Base-by-base conservation (phyloP, 2,329 filamentous ascomycete genomes). In the Beauveria caledonica region DNA sequence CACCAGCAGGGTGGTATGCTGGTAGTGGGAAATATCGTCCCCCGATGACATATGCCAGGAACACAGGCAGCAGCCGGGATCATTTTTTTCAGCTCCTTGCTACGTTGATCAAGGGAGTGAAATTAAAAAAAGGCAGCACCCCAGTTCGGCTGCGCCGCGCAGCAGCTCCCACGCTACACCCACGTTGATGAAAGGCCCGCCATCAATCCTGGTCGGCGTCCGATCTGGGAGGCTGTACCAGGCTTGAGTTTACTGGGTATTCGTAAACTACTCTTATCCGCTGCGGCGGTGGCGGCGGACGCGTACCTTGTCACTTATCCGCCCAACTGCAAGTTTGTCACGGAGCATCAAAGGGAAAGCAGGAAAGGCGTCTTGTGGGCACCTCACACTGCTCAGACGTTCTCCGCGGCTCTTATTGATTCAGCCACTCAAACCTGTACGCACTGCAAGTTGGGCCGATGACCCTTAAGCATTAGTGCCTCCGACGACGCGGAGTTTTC, bases 191-290 rank as follows among this genome's bases (percentile, higher is more conserved):
- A 36, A 49, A 40, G 54, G 54, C 54, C 54, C 29, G 29, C 54
- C 27, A 27, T 48, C 23, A n/a, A 58, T 27, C 56, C 56, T 51
- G 39, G 56, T 51, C 56, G 29, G 48, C 56, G 36, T 58, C 56
- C 56, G 56, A 58, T 58, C 56, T 51, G 56, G 56, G 46, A 51
- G 51, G 46, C 46, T 58, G 36, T 44, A 39, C 42, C 25, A 19
- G 25, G 42, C 9, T 11, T 15, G 15, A 11, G 33, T 27, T 39
- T 10, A 19, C n/a, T n/a, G n/a, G n/a, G n/a, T n/a, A n/a, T n/a
- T n/a, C n/a, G n/a, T n/a, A n/a, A n/a, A n/a, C n/a, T n/a, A n/a
- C 52, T 45, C 53, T 19, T 46, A 48, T 56, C 54, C 29, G 54
- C 23, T 27, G 53, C 17, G 19, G 42, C 33, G 54, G 54, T 25